These are phyloP conservation scores for Vitis hybrid DNA, from an alignment of 177 flowering plant species.

Conservation along the genomic window DNA sequence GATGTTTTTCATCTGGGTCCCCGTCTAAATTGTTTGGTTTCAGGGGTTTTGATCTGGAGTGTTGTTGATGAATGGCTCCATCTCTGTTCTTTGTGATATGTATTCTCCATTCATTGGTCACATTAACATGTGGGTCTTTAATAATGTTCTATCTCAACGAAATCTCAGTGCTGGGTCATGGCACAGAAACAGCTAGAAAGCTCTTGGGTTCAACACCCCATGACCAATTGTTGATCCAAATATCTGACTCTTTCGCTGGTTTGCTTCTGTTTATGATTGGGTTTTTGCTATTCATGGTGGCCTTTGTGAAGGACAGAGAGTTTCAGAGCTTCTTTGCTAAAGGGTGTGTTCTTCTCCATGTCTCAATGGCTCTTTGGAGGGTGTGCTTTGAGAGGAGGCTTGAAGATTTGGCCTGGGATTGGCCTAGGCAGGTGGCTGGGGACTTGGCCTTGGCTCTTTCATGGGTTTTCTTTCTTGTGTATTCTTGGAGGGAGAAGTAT, in stretches of 20 bases:
- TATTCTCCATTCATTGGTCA: slow-evolving; percentile 35
- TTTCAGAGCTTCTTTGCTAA: slow-evolving; percentile 38
- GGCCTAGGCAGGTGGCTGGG: slow-evolving; percentile 43
- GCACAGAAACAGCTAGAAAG: slow-evolving; percentile 36
- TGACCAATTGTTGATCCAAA: slow-evolving; percentile 31
- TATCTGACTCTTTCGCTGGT: slow-evolving; percentile 32
- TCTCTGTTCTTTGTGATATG: slow-evolving; percentile 30
- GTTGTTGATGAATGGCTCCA: slow-evolving; percentile 3
- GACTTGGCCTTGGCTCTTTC: slow-evolving; percentile 42
- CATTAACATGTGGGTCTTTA: slow-evolving; percentile 25
- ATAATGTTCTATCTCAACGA: slow-evolving; percentile 41
- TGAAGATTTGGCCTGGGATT: slow-evolving; percentile 42
- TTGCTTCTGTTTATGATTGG: slow-evolving; percentile 36
- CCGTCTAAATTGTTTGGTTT: background rate
- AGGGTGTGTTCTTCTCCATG: slow-evolving; percentile 37
- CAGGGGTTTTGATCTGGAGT: background rate
- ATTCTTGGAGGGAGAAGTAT: slow-evolving; percentile 53
- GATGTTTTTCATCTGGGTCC: too few relatives aligned
- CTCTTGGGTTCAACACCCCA: slow-evolving; percentile 40
- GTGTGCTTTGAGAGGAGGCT: slow-evolving; percentile 34
- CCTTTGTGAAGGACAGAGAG: slow-evolving; percentile 33
- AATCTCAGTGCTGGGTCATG: slow-evolving; percentile 32
- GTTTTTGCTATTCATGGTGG: slow-evolving; percentile 35
- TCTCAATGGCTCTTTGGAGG: slow-evolving; percentile 43
- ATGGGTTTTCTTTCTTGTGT: slow-evolving; percentile 49